phyloP scores from a whole-genome alignment of 1,139 yeast species.

The Debaryomycetaceae sp. region DNA sequence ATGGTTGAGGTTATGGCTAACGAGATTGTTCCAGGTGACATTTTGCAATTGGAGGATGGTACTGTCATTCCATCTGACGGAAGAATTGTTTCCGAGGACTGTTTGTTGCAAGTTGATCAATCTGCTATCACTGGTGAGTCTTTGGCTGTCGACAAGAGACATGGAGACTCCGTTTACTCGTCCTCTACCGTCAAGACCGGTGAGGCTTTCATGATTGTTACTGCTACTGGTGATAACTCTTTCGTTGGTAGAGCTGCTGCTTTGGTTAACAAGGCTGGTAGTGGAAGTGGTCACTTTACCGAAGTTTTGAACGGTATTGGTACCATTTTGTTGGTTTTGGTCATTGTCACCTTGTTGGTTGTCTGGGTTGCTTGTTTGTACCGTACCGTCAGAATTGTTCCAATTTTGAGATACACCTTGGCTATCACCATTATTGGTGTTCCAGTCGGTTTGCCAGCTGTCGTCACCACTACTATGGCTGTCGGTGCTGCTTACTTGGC shows the following conservation, averaged over 20 bases:
- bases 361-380: slow-evolving; percentile 96
- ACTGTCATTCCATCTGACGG: slow-evolving; percentile 95
- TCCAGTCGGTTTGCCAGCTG: slow-evolving; percentile 99
- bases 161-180: slow-evolving; percentile 87
- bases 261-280: slow-evolving; percentile 91
- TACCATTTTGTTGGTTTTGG: slow-evolving; percentile 85
- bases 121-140: slow-evolving; percentile 99
- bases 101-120: slow-evolving; percentile 92
- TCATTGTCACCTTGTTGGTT: slow-evolving; percentile 79
- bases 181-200: slow-evolving; percentile 97
- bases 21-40: slow-evolving; percentile 92
- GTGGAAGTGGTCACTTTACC: slow-evolving; percentile 94
- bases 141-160: slow-evolving; percentile 88
- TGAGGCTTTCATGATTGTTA: slow-evolving; percentile 92
- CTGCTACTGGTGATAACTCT: slow-evolving; percentile 91
- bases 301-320: slow-evolving; percentile 98
- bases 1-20: slow-evolving; percentile 70
- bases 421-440: slow-evolving; percentile 99
- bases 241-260: slow-evolving; percentile 97
- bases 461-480: slow-evolving; percentile 99
- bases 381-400: slow-evolving; percentile 85
- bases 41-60: slow-evolving; percentile 91
- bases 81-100: slow-evolving; percentile 83
- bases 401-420: slow-evolving; percentile 88
- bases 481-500: slow-evolving; percentile 99